A percentile compares a stretch with the other conserved stretches of the same genome.
Evolutionary conservation across 139 green algal species (phyloP).

Genomic region (Picochlorum sp.): DNA sequence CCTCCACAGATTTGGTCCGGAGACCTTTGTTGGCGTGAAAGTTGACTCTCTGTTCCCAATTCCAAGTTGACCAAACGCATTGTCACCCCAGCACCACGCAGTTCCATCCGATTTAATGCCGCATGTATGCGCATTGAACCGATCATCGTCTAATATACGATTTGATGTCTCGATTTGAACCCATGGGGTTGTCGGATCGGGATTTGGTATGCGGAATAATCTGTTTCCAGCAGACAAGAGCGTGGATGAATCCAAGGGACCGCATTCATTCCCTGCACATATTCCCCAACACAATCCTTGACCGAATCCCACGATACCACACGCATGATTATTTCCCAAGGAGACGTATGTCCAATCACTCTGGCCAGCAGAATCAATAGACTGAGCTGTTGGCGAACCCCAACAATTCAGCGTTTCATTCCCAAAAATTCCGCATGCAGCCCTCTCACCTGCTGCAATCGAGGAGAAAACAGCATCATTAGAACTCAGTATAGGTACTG

Average conservation of each 20-base stretch:
- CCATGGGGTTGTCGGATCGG: neutral
- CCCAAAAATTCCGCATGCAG: no score
- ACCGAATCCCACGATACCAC: neutral
- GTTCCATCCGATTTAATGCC: neutral
- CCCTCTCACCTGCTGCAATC: no score
- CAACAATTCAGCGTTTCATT: neutral
- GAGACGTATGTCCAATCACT: neutral
- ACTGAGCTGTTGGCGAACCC: neutral
- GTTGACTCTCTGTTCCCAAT: no score
- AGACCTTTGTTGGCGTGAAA: neutral
- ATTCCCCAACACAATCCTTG: neutral
- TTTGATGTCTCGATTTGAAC: neutral
- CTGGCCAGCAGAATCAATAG: neutral
- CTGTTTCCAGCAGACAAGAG: neutral
- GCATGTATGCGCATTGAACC: slow-evolving; percentile 4
- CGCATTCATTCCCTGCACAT: slow-evolving; percentile 1
- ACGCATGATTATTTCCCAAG: neutral
- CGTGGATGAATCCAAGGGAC: neutral
- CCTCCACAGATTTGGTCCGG: neutral
- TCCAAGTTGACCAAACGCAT: slow-evolving; percentile 1
- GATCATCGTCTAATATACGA: neutral
- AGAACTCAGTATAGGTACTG: no score
- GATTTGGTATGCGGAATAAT: neutral
- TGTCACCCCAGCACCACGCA: slow-evolving; percentile 3
- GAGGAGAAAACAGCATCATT: no score